Base-by-base conservation (phyloP, 2,329 filamentous ascomycete species). In the Trichoderma koningiopsis region DNA sequence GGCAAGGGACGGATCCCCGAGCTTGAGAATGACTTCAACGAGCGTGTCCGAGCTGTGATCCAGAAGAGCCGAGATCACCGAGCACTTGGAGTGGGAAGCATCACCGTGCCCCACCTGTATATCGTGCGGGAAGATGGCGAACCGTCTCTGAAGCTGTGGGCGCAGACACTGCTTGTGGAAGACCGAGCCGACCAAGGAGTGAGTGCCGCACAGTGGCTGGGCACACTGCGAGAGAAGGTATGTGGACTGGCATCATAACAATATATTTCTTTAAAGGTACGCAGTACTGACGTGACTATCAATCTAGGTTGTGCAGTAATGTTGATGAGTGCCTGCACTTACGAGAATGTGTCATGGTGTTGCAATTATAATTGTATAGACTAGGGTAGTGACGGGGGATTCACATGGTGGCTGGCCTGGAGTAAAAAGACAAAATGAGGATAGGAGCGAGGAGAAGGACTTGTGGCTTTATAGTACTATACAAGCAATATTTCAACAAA, bases 51-150 rank as follows among this genome's bases (percentile, higher is more conserved):
- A 62, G 92, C 92, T 7, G 94, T 99, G 11, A 83, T 97, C 68
- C 91, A 94, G 75, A 99, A 99, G 89, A 97, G 93, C 79, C 87
- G 91, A 68, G 95, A 98, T 77, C 91, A 97, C 82, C 87, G 89
- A 78, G 87, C 92, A 35, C 92, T 94, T 77, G 94, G 94, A 2
- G 94, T 96, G 19, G 96, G 96, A 72, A 97, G 93, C 80, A 97
- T 98, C 73, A 88, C 91, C n/a, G 89, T 96, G 71, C 96, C 96
- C 60, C 93, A 97, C 76, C 84, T 99, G 68, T 99, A 98, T 79
- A 87, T 98, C 75, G 92, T 98, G 71, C 90, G 94, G 75, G 95
- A 98, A 80, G 96, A 98, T 77, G 96, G 96, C 64, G 96, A 99
- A 82, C 96, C 96, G 37, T 95, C 92, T 76, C 83, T 99, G 79